phyloP scores from a whole-genome alignment of 2,329 filamentous ascomycete genomes.

The Neospermospora avenae region DNA sequence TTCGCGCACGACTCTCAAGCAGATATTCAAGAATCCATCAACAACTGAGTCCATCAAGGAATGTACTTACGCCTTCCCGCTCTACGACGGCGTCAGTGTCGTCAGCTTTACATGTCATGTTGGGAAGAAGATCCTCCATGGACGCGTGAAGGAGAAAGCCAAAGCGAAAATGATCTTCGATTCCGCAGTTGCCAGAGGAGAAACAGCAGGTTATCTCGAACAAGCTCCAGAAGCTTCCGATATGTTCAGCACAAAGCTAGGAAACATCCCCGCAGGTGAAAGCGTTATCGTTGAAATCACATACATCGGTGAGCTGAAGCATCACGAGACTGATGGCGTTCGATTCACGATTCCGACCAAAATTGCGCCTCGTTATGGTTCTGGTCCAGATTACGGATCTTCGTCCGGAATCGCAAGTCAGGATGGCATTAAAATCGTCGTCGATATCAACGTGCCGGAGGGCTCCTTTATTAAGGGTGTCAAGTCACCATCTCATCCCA shows the following conservation, averaged over 20 bases:
- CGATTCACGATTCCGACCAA: slow-evolving; percentile 66
- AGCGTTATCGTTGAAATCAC: slow-evolving; percentile 58
- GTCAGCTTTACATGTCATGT: slow-evolving; percentile 65
- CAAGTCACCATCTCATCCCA: slow-evolving; percentile 65
- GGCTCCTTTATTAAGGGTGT: slow-evolving; percentile 57
- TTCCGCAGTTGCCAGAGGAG: slow-evolving; percentile 53
- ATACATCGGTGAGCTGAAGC: slow-evolving; percentile 69
- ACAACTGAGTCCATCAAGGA: slow-evolving; percentile 45
- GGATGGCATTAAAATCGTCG: slow-evolving; percentile 42
- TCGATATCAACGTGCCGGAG: slow-evolving; percentile 57
- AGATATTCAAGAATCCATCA: slow-evolving; percentile 61
- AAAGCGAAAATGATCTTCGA: slow-evolving; percentile 59
- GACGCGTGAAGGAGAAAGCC: slow-evolving; percentile 63
- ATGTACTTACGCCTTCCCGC: slow-evolving; percentile 64
- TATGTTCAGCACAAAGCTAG: slow-evolving; percentile 65
- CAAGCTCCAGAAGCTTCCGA: slow-evolving; percentile 58
- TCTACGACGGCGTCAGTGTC: slow-evolving; percentile 70
- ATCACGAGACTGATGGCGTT: slow-evolving; percentile 66
- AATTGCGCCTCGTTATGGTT: slow-evolving; percentile 65
- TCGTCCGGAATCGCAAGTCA: slow-evolving; percentile 1
- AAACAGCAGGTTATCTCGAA: slow-evolving; percentile 64
- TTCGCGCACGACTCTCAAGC: slow-evolving; percentile 45
- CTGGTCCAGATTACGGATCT: slow-evolving; percentile 27
- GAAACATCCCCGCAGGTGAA: slow-evolving; percentile 60
- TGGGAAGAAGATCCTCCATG: slow-evolving; percentile 55